A percentile compares a stretch with the other conserved stretches of the same genome.
Conservation (phyloP, 345 rosid species). For the Euphorbia peplus region DNA sequence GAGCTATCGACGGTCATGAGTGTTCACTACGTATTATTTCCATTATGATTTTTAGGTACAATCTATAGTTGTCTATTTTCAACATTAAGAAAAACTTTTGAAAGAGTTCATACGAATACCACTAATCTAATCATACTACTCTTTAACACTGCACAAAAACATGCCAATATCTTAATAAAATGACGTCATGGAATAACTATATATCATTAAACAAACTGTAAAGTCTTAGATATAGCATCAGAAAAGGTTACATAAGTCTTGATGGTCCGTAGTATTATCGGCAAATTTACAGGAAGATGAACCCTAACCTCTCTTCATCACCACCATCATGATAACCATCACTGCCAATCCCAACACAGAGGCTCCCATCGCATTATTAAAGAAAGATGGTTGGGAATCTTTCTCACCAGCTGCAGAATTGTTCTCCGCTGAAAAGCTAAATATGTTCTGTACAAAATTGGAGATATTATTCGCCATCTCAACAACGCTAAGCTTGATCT, state of each 20-base stretch:
- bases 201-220: neutral
- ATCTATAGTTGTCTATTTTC: too few relatives aligned
- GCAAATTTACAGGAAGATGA: constrained; percentile 29
- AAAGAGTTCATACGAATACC: neutral
- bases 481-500: constrained; percentile 44
- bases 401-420: constrained; percentile 26
- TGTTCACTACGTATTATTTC: too few relatives aligned
- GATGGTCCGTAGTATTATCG: constrained; percentile 18
- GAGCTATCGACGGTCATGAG: too few relatives aligned
- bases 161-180: neutral
- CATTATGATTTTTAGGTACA: too few relatives aligned
- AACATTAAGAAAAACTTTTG: neutral
- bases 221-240: neutral
- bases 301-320: constrained; percentile 52
- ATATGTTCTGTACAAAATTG: constrained; percentile 46
- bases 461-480: constrained; percentile 52
- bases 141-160: neutral
- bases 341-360: constrained; percentile 58
- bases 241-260: neutral
- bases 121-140: neutral
- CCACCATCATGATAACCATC: constrained; percentile 55
- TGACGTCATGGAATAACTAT: neutral
- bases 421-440: constrained; percentile 33
- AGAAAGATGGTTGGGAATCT: constrained; percentile 18
- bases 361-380: constrained; percentile 37